Percentiles rank a stretch among this genome's conserved stretches.
These are phyloP conservation scores for Poa annua DNA, from an alignment of 176 grass and related monocot genomes.

Conservation along the genomic window DNA sequence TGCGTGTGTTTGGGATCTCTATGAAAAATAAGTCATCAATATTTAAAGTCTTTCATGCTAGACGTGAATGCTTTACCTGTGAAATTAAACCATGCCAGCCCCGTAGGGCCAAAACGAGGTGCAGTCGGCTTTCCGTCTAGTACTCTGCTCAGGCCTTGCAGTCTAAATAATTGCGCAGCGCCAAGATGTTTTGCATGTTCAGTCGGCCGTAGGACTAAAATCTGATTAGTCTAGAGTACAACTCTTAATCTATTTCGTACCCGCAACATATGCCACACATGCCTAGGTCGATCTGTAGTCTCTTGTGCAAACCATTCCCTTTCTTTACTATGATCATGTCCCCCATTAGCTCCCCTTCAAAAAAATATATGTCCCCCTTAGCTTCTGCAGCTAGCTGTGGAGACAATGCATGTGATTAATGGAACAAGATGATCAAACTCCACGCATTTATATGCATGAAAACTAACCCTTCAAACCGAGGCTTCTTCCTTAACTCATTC, in stretches of 20 bases:
- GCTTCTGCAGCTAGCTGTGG: not conserved
- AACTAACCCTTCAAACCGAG: slow-evolving; percentile 5
- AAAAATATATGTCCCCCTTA: not conserved
- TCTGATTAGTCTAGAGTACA: not conserved
- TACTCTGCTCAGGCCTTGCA: not conserved
- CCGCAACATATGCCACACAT: not conserved
- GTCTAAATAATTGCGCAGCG: not conserved
- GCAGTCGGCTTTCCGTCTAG: no score
- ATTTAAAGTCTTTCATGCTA: no score
- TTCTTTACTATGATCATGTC: slow-evolving; percentile 8
- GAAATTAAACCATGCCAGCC: no score
- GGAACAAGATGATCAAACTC: slow-evolving; percentile 27
- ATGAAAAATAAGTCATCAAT: no score
- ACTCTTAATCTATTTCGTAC: not conserved
- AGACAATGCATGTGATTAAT: not conserved
- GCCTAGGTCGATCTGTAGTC: not conserved
- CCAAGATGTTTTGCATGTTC: not conserved
- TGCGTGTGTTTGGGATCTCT: no score
- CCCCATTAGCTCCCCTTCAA: not conserved
- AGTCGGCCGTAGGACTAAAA: not conserved
- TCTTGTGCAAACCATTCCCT: not conserved
- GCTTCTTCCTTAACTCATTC: not conserved
- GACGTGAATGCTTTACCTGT: no score
- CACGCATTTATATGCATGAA: not conserved
- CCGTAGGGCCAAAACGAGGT: no score